A percentile compares a stretch with the other conserved stretches of the same genome.
These are phyloP conservation scores for Cornus florida DNA, from an alignment of 148 eudicot species.

Conservation along the genomic window DNA sequence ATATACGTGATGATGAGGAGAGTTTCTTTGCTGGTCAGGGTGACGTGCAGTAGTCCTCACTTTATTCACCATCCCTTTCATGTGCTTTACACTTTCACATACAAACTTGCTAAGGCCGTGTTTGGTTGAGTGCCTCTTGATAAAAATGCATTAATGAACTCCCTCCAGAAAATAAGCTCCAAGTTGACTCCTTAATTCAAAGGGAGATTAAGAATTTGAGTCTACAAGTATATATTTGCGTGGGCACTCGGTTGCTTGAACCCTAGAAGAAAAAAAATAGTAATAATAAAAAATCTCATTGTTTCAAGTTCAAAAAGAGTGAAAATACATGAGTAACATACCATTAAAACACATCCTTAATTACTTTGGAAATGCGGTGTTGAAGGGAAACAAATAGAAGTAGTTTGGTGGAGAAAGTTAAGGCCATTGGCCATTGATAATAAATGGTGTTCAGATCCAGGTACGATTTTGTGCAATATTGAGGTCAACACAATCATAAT, in stretches of 20 bases:
- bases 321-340: neutral
- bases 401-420: neutral
- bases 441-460: neutral
- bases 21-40: slow-evolving; percentile 3
- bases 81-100: slow-evolving; percentile 21
- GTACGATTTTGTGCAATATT: neutral
- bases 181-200: no score
- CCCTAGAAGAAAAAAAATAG: neutral
- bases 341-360: neutral
- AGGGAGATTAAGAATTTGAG: no score
- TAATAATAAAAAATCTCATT: neutral
- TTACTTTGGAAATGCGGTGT: neutral
- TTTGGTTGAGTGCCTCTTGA: slow-evolving; percentile 4
- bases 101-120: slow-evolving; percentile 6
- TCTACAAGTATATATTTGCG: no score
- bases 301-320: neutral
- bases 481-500: neutral
- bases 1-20: slow-evolving; percentile 23
- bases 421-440: neutral
- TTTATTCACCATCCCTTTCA: slow-evolving; percentile 14
- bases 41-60: slow-evolving; percentile 6
- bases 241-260: no score
- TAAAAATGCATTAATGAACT: neutral
- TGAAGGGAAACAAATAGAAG: neutral
- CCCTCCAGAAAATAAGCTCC: no score